Base-by-base conservation (phyloP, 192 early-diverging fungal genomes). In the Backusella australiensis region DNA sequence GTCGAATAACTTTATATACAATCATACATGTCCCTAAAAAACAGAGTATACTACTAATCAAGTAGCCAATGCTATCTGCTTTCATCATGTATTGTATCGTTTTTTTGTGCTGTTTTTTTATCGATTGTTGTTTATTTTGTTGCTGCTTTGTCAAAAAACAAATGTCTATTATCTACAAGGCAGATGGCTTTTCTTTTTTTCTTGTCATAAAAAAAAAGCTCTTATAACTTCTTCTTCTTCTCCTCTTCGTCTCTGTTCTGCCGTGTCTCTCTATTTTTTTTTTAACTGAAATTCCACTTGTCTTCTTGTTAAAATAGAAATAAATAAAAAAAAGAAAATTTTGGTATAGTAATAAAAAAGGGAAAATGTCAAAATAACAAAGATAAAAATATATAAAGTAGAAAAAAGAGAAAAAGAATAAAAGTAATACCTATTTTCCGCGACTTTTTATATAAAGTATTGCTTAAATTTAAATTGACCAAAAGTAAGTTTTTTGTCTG, bases 121-220 rank as follows among this genome's bases (percentile, higher is more conserved):
- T 49, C 56, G 21, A 63, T 29, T 63, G 23, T 63, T 26, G 23
- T 29, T 63, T 63, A 63, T 63, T 53, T 26, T 59, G 53, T 12
- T 59, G 12, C 12, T 63, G 23, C 0, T 14, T 63, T 23, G 9
- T 23, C 19, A 49, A n/a, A 49, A 49, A 49, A 63, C 7, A 63
- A 63, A 63, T 26, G 56, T 63, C 23, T 63, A 63, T 29, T 63
- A 23, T 63, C 3, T 63, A 63, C 46, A 29, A 63, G 56, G 21
- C 26, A 63, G 23, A 63, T 63, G 8, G 0, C 5, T 53, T 23
- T 23, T 52, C n/a, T 53, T 63, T 63, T 63, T 29, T 59, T 59
- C 56, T 59, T 59, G 23, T 59, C 56, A 59, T 59, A 59, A 59
- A 59, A 59, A 59, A 59, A 59, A 59, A 59, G 56, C 21, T 23